Percentiles rank a stretch among this genome's conserved stretches.
Conservation (phyloP, 768 basidiomycete genomes). For the Lactarius deliciosus region DNA sequence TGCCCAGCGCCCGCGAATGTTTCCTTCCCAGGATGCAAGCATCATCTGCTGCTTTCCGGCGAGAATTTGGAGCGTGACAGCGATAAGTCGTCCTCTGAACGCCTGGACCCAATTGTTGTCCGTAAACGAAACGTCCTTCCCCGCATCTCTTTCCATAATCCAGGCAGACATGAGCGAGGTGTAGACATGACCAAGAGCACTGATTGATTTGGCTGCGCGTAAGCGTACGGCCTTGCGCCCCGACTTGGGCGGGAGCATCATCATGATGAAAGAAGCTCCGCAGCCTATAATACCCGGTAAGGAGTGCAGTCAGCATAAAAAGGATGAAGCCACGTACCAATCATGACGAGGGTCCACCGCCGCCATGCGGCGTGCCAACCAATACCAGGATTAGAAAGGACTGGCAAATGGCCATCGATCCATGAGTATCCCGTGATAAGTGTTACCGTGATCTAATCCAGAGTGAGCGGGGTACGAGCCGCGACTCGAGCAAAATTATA, state of each 20-base stretch:
- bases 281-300: slow-evolving; percentile 38
- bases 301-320: neutral
- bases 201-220: slow-evolving; percentile 43
- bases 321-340: slow-evolving; percentile 38
- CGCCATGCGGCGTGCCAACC: slow-evolving; percentile 54
- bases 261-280: slow-evolving; percentile 51
- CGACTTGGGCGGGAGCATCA: slow-evolving; percentile 54
- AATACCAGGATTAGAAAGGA: slow-evolving; percentile 50
- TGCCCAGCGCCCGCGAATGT: slow-evolving; percentile 53
- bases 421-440: slow-evolving; percentile 58
- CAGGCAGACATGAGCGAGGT: slow-evolving; percentile 43
- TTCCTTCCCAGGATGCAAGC: slow-evolving; percentile 48
- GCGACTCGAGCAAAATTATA: neutral
- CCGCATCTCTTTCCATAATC: slow-evolving; percentile 34
- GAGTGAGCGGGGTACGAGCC: neutral
- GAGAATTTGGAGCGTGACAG: slow-evolving; percentile 37
- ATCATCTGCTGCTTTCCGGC: slow-evolving; percentile 38
- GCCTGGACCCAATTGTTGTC: slow-evolving; percentile 33
- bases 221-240: slow-evolving; percentile 49
- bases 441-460: slow-evolving; percentile 42
- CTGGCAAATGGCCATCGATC: slow-evolving; percentile 51
- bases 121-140: slow-evolving; percentile 15
- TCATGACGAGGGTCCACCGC: slow-evolving; percentile 50
- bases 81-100: slow-evolving; percentile 37
- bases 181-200: slow-evolving; percentile 45